A percentile compares a stretch with the other conserved stretches of the same genome.
Conservation (phyloP, 2,329 filamentous ascomycete species). For the Dothistroma pini region DNA sequence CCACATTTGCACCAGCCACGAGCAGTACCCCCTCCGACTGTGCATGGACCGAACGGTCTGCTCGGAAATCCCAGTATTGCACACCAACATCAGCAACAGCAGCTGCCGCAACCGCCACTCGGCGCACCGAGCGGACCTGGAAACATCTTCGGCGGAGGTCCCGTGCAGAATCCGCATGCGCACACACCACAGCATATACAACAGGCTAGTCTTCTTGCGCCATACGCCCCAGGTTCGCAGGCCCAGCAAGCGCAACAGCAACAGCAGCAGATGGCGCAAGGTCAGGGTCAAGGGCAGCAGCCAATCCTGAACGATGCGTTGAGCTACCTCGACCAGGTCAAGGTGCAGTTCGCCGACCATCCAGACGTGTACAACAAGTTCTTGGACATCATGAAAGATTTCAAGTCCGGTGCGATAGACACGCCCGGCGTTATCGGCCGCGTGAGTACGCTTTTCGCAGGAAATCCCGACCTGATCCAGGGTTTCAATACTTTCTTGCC, state of each 20-base stretch:
- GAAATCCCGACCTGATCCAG: conserved; percentile 82
- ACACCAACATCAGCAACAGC: conserved; percentile 42
- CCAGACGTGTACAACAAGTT: conserved; percentile 97
- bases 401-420: conserved; percentile 97
- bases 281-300: conserved; percentile 72
- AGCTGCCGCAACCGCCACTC: conserved; percentile 49
- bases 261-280: conserved; percentile 32
- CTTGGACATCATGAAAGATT: conserved; percentile 99
- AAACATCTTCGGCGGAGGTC: conserved; percentile 67
- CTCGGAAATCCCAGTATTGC: conserved; percentile 57
- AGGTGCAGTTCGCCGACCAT: conserved; percentile 94
- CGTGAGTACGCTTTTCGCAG: conserved; percentile 91
- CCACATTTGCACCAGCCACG: conserved; percentile 90
- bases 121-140: conserved; percentile 58
- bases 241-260: conserved; percentile 27
- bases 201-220: conserved; percentile 47
- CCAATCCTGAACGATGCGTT: conserved; percentile 83
- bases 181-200: conserved; percentile 49
- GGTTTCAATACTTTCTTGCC: conserved; percentile 98
- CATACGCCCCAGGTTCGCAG: conserved; percentile 37
- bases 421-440: conserved; percentile 96
- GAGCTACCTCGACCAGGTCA: conserved; percentile 96
- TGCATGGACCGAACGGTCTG: conserved; percentile 88
- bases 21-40: conserved; percentile 71
- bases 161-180: conserved; percentile 59